Evolutionary conservation across 2,329 filamentous ascomycete genomes (phyloP).

Genomic region (Venturia oleaginea): DNA sequence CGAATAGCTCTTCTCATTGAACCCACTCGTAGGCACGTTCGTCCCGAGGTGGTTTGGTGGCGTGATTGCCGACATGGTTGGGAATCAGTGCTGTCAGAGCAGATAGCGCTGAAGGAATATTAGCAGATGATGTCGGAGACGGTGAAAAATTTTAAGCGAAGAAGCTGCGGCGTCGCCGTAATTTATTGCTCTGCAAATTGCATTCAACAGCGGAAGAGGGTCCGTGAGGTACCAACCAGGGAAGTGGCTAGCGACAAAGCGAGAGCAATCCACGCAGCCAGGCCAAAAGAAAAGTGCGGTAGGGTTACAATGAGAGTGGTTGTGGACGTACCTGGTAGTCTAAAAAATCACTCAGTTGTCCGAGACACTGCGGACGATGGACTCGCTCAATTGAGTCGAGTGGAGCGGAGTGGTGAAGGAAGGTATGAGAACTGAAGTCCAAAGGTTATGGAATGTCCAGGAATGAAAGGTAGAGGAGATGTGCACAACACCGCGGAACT

Average conservation of each 20-base stretch:
- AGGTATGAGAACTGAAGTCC: neutral
- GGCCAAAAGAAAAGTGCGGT: neutral
- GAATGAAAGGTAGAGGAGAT: neutral
- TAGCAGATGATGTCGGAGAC: neutral
- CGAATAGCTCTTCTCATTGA: constrained; percentile 21
- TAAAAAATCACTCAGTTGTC: neutral
- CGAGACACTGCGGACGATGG: neutral
- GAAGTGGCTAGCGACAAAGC: neutral
- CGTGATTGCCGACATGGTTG: constrained; percentile 8
- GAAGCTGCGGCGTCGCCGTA: neutral
- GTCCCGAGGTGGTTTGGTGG: constrained; percentile 23
- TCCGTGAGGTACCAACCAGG: neutral
- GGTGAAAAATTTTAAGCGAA: neutral
- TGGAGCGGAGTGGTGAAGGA: neutral
- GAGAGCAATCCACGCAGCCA: neutral
- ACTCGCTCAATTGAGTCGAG: neutral
- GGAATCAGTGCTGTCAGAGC: neutral
- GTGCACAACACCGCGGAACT: neutral
- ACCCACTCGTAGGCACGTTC: constrained; percentile 19
- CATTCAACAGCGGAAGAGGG: neutral
- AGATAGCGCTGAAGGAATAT: neutral
- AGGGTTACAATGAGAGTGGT: neutral
- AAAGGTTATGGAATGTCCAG: neutral
- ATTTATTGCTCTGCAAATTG: neutral
- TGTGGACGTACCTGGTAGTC: neutral